These are phyloP conservation scores for Ophiostoma pallidulum DNA, from an alignment of 2,329 filamentous ascomycete species.

Conservation along the genomic window DNA sequence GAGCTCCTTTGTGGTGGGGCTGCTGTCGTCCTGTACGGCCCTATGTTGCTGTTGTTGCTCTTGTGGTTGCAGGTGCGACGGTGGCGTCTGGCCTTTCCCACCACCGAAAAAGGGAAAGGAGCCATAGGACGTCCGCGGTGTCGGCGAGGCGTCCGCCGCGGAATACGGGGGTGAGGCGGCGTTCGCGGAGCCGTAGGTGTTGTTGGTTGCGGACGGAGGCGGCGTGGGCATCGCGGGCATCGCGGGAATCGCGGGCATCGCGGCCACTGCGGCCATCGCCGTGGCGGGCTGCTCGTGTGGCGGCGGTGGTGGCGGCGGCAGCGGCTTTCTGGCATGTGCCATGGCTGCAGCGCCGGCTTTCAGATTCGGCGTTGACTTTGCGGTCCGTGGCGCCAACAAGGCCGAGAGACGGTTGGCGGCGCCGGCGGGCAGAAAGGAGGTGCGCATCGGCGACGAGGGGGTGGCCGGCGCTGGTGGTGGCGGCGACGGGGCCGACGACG, in stretches of 20 bases:
- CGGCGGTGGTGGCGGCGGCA: slow-evolving; percentile 2
- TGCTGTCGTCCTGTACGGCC: neutral
- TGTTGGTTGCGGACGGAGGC: slow-evolving; percentile 9
- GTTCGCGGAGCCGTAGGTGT: slow-evolving; percentile 9
- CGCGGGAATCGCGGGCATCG: neutral
- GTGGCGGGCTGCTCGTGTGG: neutral
- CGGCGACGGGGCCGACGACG: neutral
- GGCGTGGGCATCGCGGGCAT: slow-evolving; percentile 10
- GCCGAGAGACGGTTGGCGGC: slow-evolving; percentile 36
- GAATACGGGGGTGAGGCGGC: slow-evolving; percentile 14
- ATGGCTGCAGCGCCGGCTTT: too few relatives aligned
- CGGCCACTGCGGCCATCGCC: slow-evolving; percentile 19
- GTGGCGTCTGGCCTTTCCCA: neutral
- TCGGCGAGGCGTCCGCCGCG: slow-evolving; percentile 2
- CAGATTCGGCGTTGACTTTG: slow-evolving; percentile 37
- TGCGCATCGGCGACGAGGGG: slow-evolving; percentile 25
- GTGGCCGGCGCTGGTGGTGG: slow-evolving; percentile 18
- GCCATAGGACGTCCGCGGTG: slow-evolving; percentile 10
- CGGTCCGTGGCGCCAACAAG: slow-evolving; percentile 30
- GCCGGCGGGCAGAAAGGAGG: slow-evolving; percentile 25
- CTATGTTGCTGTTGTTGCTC: neutral
- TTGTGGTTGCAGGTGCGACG: slow-evolving; percentile 9
- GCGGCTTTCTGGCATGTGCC: too few relatives aligned
- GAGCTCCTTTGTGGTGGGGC: slow-evolving; percentile 38
- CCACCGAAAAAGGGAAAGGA: slow-evolving; percentile 9